A percentile compares a stretch with the other conserved stretches of the same genome.
Conservation (phyloP, 768 basidiomycete species). For the Russula abietina region DNA sequence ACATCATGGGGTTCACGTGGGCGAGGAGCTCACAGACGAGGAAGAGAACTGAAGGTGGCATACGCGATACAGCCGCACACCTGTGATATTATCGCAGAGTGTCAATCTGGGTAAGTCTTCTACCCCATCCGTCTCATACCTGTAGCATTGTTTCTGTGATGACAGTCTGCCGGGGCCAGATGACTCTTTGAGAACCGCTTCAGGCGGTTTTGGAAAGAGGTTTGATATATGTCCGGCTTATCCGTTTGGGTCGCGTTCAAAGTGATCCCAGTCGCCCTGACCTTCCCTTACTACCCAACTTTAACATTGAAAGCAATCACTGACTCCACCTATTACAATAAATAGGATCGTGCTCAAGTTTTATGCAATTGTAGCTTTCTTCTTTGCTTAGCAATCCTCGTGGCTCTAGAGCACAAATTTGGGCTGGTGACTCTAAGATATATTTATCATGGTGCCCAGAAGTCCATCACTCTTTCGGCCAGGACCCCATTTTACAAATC, state of each 20-base stretch:
- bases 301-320: no score
- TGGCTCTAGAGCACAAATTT: not conserved
- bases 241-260: not conserved
- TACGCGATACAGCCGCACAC: not conserved
- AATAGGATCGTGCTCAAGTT: not conserved
- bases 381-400: not conserved
- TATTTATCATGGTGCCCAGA: not conserved
- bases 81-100: not conserved
- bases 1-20: slow-evolving; percentile 58
- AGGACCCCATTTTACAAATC: not conserved
- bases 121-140: slow-evolving; percentile 15
- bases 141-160: slow-evolving; percentile 37
- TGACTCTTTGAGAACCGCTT: slow-evolving; percentile 51
- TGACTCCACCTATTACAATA: not conserved
- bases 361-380: not conserved
- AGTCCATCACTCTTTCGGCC: no score
- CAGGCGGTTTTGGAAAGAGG: slow-evolving; percentile 34
- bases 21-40: slow-evolving; percentile 85
- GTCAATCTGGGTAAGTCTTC: slow-evolving; percentile 15
- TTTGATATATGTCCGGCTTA: slow-evolving; percentile 58
- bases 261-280: slow-evolving; percentile 10
- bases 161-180: slow-evolving; percentile 82
- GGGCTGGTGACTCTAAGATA: not conserved
- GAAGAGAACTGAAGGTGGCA: slow-evolving; percentile 38
- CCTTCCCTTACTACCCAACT: not conserved